phyloP scores from a whole-genome alignment of 2,329 filamentous ascomycete species.

The Biscogniauxia marginata region DNA sequence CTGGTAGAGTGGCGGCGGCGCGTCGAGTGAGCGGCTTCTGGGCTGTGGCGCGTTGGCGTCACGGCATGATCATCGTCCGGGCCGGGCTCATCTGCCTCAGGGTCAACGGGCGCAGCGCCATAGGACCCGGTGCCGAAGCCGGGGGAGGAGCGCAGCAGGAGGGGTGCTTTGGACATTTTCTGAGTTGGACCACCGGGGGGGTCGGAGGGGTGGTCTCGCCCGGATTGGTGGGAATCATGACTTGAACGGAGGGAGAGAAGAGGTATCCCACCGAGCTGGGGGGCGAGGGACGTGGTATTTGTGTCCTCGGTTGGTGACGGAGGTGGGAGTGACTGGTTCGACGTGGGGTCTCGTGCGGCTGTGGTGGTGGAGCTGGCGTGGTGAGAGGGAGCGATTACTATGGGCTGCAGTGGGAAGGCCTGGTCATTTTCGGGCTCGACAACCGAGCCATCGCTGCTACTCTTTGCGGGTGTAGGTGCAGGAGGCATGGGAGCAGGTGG shows the following conservation, averaged over 20 bases:
- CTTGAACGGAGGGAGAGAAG: conserved; percentile 18
- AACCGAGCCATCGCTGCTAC: conserved; percentile 10
- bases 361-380: conserved; percentile 19
- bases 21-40: conserved; percentile 23
- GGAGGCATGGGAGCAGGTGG: conserved; percentile 16
- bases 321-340: conserved; percentile 3
- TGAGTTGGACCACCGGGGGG: conserved; percentile 17
- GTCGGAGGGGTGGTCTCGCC: conserved; percentile 21
- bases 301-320: conserved; percentile 16
- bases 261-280: conserved; percentile 16
- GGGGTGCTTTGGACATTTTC: conserved; percentile 48
- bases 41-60: conserved; percentile 19
- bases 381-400: conserved; percentile 18
- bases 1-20: conserved; percentile 26
- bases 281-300: conserved; percentile 13
- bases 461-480: conserved; percentile 7
- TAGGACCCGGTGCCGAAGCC: conserved; percentile 61
- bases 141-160: conserved; percentile 59
- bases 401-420: conserved; percentile 27
- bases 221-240: conserved; percentile 23
- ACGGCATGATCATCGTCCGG: conserved; percentile 29
- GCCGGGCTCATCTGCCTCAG: conserved; percentile 34
- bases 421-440: conserved; percentile 19
- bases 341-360: conserved; percentile 22
- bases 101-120: conserved; percentile 52